Conservation (phyloP, 441 rosid genomes). For the Mallotus japonicus region DNA sequence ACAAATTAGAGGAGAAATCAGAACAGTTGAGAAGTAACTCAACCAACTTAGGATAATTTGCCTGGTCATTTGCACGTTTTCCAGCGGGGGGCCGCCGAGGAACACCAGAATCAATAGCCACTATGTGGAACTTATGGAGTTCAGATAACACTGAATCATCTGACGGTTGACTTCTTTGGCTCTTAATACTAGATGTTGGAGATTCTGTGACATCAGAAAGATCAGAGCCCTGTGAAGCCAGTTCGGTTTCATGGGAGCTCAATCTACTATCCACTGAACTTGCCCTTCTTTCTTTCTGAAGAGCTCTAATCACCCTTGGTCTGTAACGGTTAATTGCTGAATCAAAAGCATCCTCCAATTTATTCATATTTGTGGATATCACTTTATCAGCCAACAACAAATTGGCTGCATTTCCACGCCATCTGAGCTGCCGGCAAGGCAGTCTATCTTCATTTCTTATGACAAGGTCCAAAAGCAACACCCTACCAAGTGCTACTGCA, state of each 20-base stretch:
- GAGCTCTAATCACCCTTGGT: slow-evolving; percentile 78
- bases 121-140: slow-evolving; percentile 47
- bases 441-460: slow-evolving; percentile 97
- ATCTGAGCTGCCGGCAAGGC: slow-evolving; percentile 88
- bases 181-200: slow-evolving; percentile 52
- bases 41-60: slow-evolving; percentile 89
- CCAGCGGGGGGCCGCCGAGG: slow-evolving; percentile 99
- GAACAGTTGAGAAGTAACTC: slow-evolving; percentile 85
- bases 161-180: slow-evolving; percentile 53
- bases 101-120: slow-evolving; percentile 94
- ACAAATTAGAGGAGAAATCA: slow-evolving; percentile 63
- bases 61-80: slow-evolving; percentile 91
- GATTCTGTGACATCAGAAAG: slow-evolving; percentile 70
- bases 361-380: slow-evolving; percentile 42
- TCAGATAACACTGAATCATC: slow-evolving; percentile 44
- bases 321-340: slow-evolving; percentile 69
- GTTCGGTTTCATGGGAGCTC: slow-evolving; percentile 44
- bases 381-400: slow-evolving; percentile 78
- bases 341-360: slow-evolving; percentile 70
- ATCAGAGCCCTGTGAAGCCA: slow-evolving; percentile 61
- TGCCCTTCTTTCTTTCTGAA: slow-evolving; percentile 87
- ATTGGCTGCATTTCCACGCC: slow-evolving; percentile 99
- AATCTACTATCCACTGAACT: slow-evolving; percentile 69
- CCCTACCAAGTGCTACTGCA: slow-evolving; percentile 87
- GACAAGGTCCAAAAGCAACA: slow-evolving; percentile 90